A percentile compares a stretch with the other conserved stretches of the same genome.
Conservation (phyloP, 1,284 basidiomycete genomes). For the Naganishia liquefaciens region DNA sequence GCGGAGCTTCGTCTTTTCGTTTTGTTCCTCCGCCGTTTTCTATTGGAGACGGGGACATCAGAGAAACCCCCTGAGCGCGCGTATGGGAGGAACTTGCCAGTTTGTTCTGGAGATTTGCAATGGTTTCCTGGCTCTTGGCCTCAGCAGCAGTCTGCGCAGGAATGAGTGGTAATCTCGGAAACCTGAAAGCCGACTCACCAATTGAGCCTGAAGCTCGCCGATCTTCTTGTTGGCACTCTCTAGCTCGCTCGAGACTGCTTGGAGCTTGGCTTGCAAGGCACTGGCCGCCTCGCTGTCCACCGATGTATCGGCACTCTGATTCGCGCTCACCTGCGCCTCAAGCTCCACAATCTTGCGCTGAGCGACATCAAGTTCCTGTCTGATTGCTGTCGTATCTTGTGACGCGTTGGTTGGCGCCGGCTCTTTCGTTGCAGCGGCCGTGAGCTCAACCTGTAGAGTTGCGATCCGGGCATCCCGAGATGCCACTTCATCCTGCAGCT, state of each 20-base stretch:
- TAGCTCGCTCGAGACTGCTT: constrained; percentile 1
- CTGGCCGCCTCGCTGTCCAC: not conserved
- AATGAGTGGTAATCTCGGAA: not conserved
- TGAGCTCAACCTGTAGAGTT: constrained; percentile 2
- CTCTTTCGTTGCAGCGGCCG: not conserved
- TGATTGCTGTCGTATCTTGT: not conserved
- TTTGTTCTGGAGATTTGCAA: constrained; percentile 1
- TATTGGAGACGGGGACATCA: not conserved
- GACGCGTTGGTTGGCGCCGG: not conserved
- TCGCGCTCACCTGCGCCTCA: constrained; percentile 12
- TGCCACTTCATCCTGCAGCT: constrained; percentile 16
- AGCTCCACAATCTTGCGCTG: constrained; percentile 20
- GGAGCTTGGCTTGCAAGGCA: constrained; percentile 1
- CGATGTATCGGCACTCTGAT: not conserved
- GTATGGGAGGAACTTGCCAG: not conserved
- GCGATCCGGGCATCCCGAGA: constrained; percentile 19
- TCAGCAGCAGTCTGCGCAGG: not conserved
- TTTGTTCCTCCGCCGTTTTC: constrained; percentile 3
- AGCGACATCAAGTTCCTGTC: constrained; percentile 15
- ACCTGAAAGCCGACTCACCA: not conserved
- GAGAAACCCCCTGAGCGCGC: not conserved
- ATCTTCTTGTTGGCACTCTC: constrained; percentile 16
- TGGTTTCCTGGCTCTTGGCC: constrained; percentile 3
- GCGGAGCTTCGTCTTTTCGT: not conserved
- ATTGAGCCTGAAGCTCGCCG: not conserved